Conservation (phyloP, 345 rosid species). For the thale cress (Arabidopsis thaliana) region DNA sequence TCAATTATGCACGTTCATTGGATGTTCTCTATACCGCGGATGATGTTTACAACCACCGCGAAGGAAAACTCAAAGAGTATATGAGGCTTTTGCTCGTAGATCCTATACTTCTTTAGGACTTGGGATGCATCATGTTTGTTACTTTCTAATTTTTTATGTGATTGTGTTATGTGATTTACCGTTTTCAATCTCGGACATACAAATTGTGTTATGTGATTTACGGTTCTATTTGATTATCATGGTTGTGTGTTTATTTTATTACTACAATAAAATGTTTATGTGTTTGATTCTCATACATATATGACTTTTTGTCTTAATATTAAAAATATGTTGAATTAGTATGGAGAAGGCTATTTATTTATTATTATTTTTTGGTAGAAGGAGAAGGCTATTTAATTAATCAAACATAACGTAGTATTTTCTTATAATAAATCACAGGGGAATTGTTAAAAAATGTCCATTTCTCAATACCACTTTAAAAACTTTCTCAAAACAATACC, state of each 20-base stretch:
- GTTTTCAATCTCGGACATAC: no score
- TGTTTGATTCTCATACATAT: background rate
- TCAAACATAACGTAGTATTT: no score
- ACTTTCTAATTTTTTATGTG: no score
- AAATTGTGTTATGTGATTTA: no score
- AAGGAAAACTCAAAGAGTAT: conserved; percentile 5
- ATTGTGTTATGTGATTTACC: background rate
- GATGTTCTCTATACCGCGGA: background rate
- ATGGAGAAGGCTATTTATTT: no score
- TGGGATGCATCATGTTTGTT: background rate
- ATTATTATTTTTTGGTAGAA: no score
- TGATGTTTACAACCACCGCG: background rate
- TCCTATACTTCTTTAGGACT: conserved; percentile 1
- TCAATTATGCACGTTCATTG: background rate
- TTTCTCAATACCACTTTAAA: no score
- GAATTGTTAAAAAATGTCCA: no score
- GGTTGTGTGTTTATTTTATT: background rate
- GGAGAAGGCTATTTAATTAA: no score
- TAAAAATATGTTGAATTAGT: no score
- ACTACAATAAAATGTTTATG: background rate
- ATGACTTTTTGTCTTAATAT: background rate
- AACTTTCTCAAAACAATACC: no score
- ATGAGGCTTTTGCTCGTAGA: background rate
- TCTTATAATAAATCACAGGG: no score
- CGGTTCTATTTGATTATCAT: background rate